Percentiles rank a stretch among this genome's conserved stretches.
phyloP scores from a whole-genome alignment of 805 yeast species.

The Komagataella ulmi region DNA sequence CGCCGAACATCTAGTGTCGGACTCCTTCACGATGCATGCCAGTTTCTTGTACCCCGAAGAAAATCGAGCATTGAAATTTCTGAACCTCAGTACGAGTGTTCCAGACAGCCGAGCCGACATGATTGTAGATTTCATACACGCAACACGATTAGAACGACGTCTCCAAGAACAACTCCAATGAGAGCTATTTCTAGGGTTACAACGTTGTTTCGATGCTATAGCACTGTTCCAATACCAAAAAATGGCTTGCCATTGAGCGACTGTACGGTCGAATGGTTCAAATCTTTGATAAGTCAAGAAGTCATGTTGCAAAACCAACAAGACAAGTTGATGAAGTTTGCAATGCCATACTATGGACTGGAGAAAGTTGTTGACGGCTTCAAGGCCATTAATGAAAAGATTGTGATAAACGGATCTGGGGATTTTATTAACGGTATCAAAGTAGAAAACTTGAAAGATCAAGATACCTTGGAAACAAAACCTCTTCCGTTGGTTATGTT shows the following conservation, averaged over 20 bases:
- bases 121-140: not conserved
- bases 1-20: not conserved
- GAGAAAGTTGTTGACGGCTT: constrained; percentile 3
- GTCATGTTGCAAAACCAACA: constrained; percentile 5
- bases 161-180: not conserved
- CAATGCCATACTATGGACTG: constrained; percentile 13
- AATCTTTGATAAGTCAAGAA: not conserved
- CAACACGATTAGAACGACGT: not conserved
- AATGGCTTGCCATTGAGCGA: not conserved
- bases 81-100: not conserved
- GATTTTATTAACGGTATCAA: constrained; percentile 14
- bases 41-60: too few species aligned
- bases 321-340: constrained; percentile 9
- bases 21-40: not conserved
- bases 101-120: not conserved
- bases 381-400: constrained; percentile 8
- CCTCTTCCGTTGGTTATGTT: constrained; percentile 30
- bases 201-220: not conserved
- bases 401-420: constrained; percentile 4
- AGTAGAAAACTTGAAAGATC: constrained; percentile 8
- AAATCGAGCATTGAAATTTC: not conserved
- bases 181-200: not conserved
- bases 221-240: not conserved
- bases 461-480: not conserved
- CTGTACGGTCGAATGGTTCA: not conserved